Evolutionary conservation across 345 rosid species (phyloP), one percentile per base, ranked within the genome.

Genomic region (Heritiera littoralis): DNA sequence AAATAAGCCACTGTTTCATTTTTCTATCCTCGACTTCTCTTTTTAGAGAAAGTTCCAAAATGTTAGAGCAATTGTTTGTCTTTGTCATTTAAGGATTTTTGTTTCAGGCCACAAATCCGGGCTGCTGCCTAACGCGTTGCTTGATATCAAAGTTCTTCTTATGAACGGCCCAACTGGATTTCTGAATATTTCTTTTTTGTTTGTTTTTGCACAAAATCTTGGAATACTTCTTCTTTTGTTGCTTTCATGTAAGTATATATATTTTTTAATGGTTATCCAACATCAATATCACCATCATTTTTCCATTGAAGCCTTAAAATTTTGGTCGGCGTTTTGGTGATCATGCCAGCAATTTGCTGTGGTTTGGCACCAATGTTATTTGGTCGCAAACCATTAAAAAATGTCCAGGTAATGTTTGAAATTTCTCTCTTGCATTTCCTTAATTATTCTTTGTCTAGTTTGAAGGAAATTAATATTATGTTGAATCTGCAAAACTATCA

Each of bases 21-120:
- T 48, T 72, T 56, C 66, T 80, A 23, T 48, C 73, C 76, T 67
- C 81, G 91, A 85, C 87, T 84, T 88, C 84, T 86, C 76, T 78
- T 69, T 73, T 14, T 28, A 28, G 86, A 85, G 90, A 87, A 88
- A 10, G 30, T 20, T 43, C 52, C 52, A 18, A 18, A 66, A 8
- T 66, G 6, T 40, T 60, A 4, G 41, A 66, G 18, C 48, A 67
- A 67, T 67, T 67, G 30, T 41, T 4, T 43, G 51, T 41, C 56
- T 48, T 30, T 71, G 40, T 49, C 55, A 20, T 59, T 73, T 73
- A 38, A 55, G 32, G 60, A 8, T 41, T 75, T 23, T 23, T 59
- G 13, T 63, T 48, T 63, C 60, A 32, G 45, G 75, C 9, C 45
- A 51, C 75, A 49, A 30, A 30, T 14, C 20, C 52, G 40, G 77